Evolutionary conservation across 495 filamentous ascomycete genomes (phyloP).

Genomic region (Penicillium ucsense): DNA sequence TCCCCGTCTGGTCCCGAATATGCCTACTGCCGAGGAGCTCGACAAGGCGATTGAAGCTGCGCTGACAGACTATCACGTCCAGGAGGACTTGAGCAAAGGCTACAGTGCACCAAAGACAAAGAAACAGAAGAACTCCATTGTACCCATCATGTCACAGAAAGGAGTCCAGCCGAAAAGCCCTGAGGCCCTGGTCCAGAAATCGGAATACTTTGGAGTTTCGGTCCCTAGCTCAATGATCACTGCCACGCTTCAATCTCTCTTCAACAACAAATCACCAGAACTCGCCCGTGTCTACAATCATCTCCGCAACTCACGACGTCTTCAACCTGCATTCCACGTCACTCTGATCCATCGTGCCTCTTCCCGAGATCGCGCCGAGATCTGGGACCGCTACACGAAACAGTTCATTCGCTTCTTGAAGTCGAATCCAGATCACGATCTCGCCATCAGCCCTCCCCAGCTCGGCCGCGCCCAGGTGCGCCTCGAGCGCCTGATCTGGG

Average conservation of each 20-base stretch:
- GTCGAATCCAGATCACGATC: conserved; percentile 30
- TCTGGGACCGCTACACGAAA: conserved; percentile 60
- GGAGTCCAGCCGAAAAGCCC: conserved; percentile 11
- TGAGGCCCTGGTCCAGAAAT: conserved; percentile 33
- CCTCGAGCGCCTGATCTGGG: conserved; percentile 66
- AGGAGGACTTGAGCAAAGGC: conserved; percentile 53
- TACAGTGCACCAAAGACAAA: conserved; percentile 16
- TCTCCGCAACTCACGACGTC: conserved; percentile 58
- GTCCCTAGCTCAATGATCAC: conserved; percentile 49
- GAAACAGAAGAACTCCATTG: conserved; percentile 26
- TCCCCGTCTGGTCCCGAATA: conserved; percentile 59
- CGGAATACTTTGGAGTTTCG: conserved; percentile 78
- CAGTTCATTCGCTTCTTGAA: conserved; percentile 35
- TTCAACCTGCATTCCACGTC: conserved; percentile 85
- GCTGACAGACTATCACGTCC: conserved; percentile 67
- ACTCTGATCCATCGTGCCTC: conserved; percentile 78
- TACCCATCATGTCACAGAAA: conserved; percentile 5
- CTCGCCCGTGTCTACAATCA: conserved; percentile 61
- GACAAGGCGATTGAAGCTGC: conserved; percentile 72
- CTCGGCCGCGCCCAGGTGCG: conserved; percentile 45
- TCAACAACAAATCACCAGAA: conserved; percentile 33
- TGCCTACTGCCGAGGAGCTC: conserved; percentile 64
- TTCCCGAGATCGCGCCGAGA: conserved; percentile 44
- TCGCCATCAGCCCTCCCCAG: conserved; percentile 23
- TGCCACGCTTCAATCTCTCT: conserved; percentile 55